Conservation (phyloP, 495 filamentous ascomycete genomes). For the Penicillium antarcticum region DNA sequence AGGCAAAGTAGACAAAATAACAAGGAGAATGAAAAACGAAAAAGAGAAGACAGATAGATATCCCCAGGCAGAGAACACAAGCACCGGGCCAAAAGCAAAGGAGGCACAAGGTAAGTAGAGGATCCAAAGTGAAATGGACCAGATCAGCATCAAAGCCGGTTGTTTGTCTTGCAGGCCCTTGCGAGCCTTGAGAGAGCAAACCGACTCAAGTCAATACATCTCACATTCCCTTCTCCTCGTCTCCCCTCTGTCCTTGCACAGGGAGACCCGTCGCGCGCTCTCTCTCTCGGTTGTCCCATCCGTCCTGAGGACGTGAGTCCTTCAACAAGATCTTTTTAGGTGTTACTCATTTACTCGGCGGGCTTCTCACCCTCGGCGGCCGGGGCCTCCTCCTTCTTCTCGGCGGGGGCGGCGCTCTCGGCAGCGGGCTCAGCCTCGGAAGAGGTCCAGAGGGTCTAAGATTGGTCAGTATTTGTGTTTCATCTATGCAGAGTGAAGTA, state of each 20-base stretch:
- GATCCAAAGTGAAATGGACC: conserved; percentile 8
- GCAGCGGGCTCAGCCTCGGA: conserved; percentile 84
- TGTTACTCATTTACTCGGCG: conserved; percentile 47
- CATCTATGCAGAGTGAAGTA: conserved; percentile 9
- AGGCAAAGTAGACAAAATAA: conserved; percentile 31
- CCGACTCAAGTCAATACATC: conserved; percentile 9
- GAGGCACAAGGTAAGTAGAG: conserved; percentile 5
- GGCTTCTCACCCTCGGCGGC: conserved; percentile 59
- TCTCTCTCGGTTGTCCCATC: conserved; percentile 23
- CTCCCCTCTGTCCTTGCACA: conserved; percentile 13
- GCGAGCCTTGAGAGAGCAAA: conserved; percentile 7
- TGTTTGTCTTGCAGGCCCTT: conserved; percentile 7
- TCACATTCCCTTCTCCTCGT: conserved; percentile 3
- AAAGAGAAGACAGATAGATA: conserved; percentile 12
- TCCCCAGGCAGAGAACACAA: conserved; percentile 10
- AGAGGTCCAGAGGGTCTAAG: conserved; percentile 97
- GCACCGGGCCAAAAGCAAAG: conserved; percentile 9
- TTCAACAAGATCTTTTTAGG: conserved; percentile 32
- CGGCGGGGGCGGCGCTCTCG: conserved; percentile 55
- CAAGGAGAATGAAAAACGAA: conserved; percentile 28
- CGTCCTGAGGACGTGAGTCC: conserved; percentile 36
- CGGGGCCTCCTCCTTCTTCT: conserved; percentile 56
- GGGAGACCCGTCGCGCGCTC: conserved; percentile 14
- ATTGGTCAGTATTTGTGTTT: conserved; percentile 18
- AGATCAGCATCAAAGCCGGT: not conserved